Percentiles rank a stretch among this genome's conserved stretches.
phyloP scores from a whole-genome alignment of 2,329 filamentous ascomycete species.

The Fusarium heterosporum region DNA sequence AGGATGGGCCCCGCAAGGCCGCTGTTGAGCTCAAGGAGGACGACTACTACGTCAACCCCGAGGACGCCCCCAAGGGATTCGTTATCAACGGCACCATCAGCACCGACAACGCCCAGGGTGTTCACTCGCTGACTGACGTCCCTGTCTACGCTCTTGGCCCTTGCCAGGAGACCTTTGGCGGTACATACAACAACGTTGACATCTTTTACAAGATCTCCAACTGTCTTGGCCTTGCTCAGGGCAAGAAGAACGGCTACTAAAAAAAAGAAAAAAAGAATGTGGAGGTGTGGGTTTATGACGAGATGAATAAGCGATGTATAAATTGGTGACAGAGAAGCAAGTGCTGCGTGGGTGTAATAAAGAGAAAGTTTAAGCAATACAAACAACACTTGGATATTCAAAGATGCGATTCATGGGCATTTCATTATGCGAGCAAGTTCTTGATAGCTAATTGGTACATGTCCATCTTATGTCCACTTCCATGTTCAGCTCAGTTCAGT shows the following conservation, averaged over 20 bases:
- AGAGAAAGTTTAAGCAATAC: background rate
- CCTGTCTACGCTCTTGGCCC: conserved; percentile 83
- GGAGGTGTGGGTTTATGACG: conserved; percentile 33
- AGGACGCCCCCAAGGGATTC: conserved; percentile 75
- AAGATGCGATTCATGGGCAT: background rate
- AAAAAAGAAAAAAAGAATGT: background rate
- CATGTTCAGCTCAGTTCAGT: background rate
- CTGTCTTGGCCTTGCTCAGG: conserved; percentile 68
- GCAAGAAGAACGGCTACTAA: conserved; percentile 41
- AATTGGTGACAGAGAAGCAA: conserved; percentile 31
- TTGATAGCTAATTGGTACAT: conserved; percentile 12
- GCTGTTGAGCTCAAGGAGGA: conserved; percentile 67
- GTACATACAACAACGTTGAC: conserved; percentile 77
- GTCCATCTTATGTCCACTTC: background rate
- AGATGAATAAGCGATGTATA: conserved; percentile 36
- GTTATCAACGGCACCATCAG: conserved; percentile 81
- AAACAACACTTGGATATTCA: background rate
- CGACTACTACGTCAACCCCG: conserved; percentile 75
- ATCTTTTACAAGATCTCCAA: conserved; percentile 80
- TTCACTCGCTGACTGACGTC: conserved; percentile 82
- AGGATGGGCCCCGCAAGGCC: conserved; percentile 71
- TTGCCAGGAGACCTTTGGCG: conserved; percentile 80
- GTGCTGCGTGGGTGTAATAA: conserved; percentile 34
- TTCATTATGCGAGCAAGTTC: background rate
- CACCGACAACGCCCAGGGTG: conserved; percentile 71